phyloP scores from a whole-genome alignment of 768 basidiomycete genomes.

The Suillus discolor region DNA sequence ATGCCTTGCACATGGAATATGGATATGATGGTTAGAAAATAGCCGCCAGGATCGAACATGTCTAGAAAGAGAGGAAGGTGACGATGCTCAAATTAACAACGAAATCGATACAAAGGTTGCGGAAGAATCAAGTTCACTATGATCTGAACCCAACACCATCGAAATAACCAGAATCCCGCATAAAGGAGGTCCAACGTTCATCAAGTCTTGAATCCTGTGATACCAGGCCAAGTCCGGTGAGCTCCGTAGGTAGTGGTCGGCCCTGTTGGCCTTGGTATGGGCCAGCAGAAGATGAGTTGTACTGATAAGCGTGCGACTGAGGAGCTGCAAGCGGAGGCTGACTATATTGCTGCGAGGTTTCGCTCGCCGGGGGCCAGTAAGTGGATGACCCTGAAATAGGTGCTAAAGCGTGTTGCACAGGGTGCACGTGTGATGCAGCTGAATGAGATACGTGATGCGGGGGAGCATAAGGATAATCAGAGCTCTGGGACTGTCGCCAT shows the following conservation, averaged over 20 bases:
- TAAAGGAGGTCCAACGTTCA: conserved; percentile 62
- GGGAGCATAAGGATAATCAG: conserved; percentile 30
- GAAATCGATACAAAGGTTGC: not conserved
- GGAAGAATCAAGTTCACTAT: conserved; percentile 17
- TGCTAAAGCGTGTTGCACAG: conserved; percentile 21
- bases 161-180: conserved; percentile 56
- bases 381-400: conserved; percentile 18
- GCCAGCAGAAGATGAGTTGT: conserved; percentile 16
- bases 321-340: conserved; percentile 10
- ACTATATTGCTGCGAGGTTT: conserved; percentile 15
- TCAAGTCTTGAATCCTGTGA: conserved; percentile 56
- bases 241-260: conserved; percentile 41
- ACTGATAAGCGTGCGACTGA: conserved; percentile 22
- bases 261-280: conserved; percentile 13
- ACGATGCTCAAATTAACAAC: not conserved
- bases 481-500: conserved; percentile 31
- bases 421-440: conserved; percentile 15
- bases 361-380: conserved; percentile 18
- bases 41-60: not conserved
- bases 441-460: conserved; percentile 18
- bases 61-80: not conserved
- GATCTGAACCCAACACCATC: conserved; percentile 35
- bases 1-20: not conserved
- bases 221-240: conserved; percentile 64
- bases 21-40: not conserved